A percentile compares a stretch with the other conserved stretches of the same genome.
Conservation (phyloP, 768 basidiomycete species). For the Mrakia blollopis region DNA sequence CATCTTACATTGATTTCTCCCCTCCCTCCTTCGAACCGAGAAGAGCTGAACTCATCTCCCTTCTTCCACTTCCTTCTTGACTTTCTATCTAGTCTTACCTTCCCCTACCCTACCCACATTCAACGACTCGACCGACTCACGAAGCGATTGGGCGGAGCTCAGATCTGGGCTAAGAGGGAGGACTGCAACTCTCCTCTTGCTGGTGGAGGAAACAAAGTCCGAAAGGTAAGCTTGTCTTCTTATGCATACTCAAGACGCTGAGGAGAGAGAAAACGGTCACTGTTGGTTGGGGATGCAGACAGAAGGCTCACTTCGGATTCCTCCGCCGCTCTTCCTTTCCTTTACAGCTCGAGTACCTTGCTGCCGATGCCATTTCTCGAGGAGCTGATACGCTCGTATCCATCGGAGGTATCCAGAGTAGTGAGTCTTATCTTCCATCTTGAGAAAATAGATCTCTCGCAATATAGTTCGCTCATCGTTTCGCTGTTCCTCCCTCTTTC, state of each 20-base stretch:
- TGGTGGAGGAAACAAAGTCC: constrained; percentile 39
- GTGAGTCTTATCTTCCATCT: background rate
- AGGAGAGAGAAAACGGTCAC: background rate
- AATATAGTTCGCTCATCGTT: background rate
- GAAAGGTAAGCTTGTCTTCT: constrained; percentile 25
- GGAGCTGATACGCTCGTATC: constrained; percentile 38
- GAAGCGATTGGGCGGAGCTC: constrained; percentile 34
- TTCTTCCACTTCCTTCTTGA: no score
- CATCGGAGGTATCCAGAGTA: constrained; percentile 38
- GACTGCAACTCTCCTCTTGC: constrained; percentile 38
- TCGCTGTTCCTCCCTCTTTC: background rate
- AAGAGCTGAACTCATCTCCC: no score
- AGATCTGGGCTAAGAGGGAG: constrained; percentile 37
- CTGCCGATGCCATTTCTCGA: constrained; percentile 36
- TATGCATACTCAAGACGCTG: background rate
- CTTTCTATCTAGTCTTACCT: background rate
- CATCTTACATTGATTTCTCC: no score
- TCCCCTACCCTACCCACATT: constrained; percentile 36
- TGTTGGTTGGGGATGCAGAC: background rate
- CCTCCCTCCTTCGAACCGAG: no score
- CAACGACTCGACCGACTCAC: constrained; percentile 36
- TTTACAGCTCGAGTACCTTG: constrained; percentile 38
- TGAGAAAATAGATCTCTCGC: background rate
- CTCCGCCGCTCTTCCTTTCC: background rate
- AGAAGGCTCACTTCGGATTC: background rate